Base-by-base conservation (phyloP, 2,329 filamentous ascomycete species). In the Aspergillus luchuensis region DNA sequence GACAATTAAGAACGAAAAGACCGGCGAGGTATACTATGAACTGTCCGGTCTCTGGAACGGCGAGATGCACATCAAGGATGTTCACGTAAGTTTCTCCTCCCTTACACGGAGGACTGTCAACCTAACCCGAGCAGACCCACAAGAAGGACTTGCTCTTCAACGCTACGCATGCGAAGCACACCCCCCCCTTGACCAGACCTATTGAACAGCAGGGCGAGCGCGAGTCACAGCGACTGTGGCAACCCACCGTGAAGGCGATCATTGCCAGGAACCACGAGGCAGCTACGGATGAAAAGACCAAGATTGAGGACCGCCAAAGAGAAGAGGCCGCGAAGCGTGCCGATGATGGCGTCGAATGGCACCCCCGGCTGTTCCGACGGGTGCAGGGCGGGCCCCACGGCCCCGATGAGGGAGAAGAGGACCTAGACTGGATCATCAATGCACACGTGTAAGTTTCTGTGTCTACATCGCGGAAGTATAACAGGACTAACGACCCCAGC, bases 261-360 rank as follows among this genome's bases (percentile, higher is more conserved):
- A 90, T 89, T 71, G 88, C 90, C 52, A 87, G 89, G 60, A 93
- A 99, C 69, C 95, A 99, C 71, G 90, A 91, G 67, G 78, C 89
- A 8, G 95, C 95, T 4, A 99, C 95, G 0, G 91, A 95, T 64
- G 94, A 97, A 72, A 99, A 99, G 81, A 93, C 91, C n/a, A 91
- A 90, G 74, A 91, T 99, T 61, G 95, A 99, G 74, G 94, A 98
- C 70, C 88, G 86, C 71, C 95, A 99, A 77, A 86, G 95, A 71
- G 89, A 93, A 64, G 94, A 97, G 72, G 92, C 95, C 2, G 89
- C 92, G 17, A 87, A 87, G 71, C 85, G 95, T 69, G 85, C 85
- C 33, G 89, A 92, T 51, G 88, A 93, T 10, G 89, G 89, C 11
- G 81, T 92, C 7, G 91, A 96, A 65, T 99, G 95, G 95, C 86